Evolutionary conservation across 495 filamentous ascomycete genomes (phyloP).

Genomic region (Zalerion maritima): DNA sequence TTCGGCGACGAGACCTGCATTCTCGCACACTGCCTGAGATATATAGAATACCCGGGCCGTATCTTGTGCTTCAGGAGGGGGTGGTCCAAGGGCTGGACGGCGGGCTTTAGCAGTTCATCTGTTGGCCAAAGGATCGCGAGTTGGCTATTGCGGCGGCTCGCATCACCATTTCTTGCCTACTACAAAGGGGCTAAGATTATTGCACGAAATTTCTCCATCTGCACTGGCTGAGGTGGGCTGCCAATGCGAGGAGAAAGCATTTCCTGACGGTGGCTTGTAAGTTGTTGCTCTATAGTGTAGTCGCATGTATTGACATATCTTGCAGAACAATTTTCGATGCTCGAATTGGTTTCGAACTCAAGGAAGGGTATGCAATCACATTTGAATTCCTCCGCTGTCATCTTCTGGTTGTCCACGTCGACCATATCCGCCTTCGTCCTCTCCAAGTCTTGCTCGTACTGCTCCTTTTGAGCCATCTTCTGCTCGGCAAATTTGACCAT

Average conservation of each 20-base stretch:
- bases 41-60: constrained; percentile 11
- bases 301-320: constrained; percentile 7
- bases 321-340: constrained; percentile 9
- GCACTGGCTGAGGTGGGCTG: constrained; percentile 9
- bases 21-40: constrained; percentile 13
- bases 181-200: constrained; percentile 11
- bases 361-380: constrained; percentile 12
- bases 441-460: constrained; percentile 17
- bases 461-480: constrained; percentile 4
- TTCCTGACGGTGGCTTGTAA: constrained; percentile 13
- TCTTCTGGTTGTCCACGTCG: constrained; percentile 13
- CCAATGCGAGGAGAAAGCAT: constrained; percentile 11
- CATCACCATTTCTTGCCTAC: constrained; percentile 9
- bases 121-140: constrained; percentile 12
- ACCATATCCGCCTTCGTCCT: constrained; percentile 13
- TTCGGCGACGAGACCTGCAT: constrained; percentile 10
- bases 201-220: constrained; percentile 10
- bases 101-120: constrained; percentile 10
- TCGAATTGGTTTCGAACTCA: constrained; percentile 10
- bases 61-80: constrained; percentile 11
- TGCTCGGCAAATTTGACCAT: constrained; percentile 2
- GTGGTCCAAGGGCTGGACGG: constrained; percentile 9
- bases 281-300: constrained; percentile 10
- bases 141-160: constrained; percentile 10
- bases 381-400: constrained; percentile 19